Evolutionary conservation across 202 grass and related monocot genomes (phyloP).

Genomic region (Panicum virgatum): DNA sequence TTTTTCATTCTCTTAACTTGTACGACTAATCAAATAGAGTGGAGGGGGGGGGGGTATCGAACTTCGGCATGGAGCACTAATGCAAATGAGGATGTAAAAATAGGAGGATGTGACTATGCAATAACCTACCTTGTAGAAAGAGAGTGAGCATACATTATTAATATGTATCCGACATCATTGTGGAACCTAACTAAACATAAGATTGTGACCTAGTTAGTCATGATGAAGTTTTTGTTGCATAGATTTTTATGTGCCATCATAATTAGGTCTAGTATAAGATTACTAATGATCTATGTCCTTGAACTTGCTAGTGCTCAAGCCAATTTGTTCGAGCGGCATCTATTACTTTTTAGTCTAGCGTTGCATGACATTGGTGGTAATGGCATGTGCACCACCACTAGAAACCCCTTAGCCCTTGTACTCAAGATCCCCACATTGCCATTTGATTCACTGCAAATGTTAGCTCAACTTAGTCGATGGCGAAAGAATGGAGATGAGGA

Average conservation of each 20-base stretch:
- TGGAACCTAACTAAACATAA: neutral
- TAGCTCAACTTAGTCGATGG: neutral
- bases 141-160: neutral
- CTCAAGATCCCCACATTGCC: neutral
- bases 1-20: no score
- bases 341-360: neutral
- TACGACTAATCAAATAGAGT: no score
- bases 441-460: neutral
- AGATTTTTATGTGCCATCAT: no score
- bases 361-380: neutral
- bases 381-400: neutral
- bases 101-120: neutral
- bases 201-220: neutral
- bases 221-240: neutral
- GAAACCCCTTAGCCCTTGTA: neutral
- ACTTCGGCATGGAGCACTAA: neutral
- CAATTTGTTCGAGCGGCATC: no score
- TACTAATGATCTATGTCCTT: neutral
- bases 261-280: neutral
- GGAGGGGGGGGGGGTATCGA: no score
- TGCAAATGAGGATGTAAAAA: constrained; percentile 3
- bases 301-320: neutral
- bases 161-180: neutral
- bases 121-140: constrained; percentile 15
- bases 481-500: neutral